A percentile compares a stretch with the other conserved stretches of the same genome.
Conservation (phyloP, 2,329 filamentous ascomycete species). For the Chaetomium sp. region DNA sequence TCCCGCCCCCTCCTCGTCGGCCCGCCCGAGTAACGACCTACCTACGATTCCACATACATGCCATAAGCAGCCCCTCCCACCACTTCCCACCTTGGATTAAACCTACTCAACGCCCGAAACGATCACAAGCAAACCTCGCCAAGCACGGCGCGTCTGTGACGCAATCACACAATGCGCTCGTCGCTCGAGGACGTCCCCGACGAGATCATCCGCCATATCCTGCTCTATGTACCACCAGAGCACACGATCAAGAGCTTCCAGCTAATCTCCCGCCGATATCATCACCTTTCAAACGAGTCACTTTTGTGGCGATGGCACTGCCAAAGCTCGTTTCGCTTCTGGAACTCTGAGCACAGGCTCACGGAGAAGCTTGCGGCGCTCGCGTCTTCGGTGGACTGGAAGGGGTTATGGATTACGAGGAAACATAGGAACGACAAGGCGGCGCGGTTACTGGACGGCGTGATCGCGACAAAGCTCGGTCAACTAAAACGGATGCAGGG, state of each 20-base stretch:
- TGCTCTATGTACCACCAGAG: conserved; percentile 62
- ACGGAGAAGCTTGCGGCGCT: conserved; percentile 54
- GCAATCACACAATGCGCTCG: conserved; percentile 27
- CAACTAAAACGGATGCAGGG: conserved; percentile 70
- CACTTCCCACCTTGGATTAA: background rate
- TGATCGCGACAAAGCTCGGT: conserved; percentile 70
- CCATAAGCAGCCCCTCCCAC: background rate
- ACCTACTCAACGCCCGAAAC: background rate
- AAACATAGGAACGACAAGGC: conserved; percentile 55
- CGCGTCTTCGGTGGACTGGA: conserved; percentile 71
- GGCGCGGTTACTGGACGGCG: conserved; percentile 61
- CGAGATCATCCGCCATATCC: conserved; percentile 80
- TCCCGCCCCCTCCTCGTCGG: conserved; percentile 3
- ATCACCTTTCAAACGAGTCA: conserved; percentile 67
- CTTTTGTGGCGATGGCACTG: conserved; percentile 83
- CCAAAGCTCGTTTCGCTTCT: conserved; percentile 67
- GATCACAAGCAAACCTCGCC: background rate
- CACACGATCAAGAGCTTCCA: conserved; percentile 55
- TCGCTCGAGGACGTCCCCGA: conserved; percentile 47
- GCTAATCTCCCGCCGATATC: conserved; percentile 63
- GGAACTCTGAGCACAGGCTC: conserved; percentile 69
- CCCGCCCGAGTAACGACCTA: too few species aligned
- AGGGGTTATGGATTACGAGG: conserved; percentile 62
- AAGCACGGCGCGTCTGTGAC: background rate
- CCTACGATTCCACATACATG: background rate